Conservation (phyloP, 2,329 filamentous ascomycete species). For the Aspergillus caelatus region DNA sequence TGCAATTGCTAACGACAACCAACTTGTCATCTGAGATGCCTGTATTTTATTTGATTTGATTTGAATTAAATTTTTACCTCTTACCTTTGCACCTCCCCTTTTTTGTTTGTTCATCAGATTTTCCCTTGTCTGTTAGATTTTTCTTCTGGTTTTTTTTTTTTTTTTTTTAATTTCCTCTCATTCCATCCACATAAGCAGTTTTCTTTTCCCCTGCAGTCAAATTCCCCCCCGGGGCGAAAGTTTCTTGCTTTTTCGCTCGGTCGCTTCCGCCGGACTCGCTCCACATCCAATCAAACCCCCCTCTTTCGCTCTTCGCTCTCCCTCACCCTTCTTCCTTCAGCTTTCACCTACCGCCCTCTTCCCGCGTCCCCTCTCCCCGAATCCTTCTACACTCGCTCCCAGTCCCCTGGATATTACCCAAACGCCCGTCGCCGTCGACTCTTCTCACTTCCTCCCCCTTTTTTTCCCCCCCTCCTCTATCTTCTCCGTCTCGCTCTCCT, state of each 20-base stretch:
- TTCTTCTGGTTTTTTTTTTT: not conserved
- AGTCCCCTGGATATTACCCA: slow-evolving; percentile 22
- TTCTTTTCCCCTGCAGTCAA: slow-evolving; percentile 14
- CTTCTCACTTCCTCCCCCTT: slow-evolving; percentile 15
- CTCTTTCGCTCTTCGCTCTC: slow-evolving; percentile 10
- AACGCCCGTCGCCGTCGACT: slow-evolving; percentile 40
- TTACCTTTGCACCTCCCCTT: not conserved
- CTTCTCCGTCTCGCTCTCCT: slow-evolving; percentile 12
- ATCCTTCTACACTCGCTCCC: slow-evolving; percentile 13
- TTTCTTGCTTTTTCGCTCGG: slow-evolving; percentile 27
- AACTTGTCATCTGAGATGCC: not conserved
- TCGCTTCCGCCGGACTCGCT: slow-evolving; percentile 31
- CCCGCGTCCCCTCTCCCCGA: slow-evolving; percentile 13
- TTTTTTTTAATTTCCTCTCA: not conserved
- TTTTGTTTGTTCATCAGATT: slow-evolving; percentile 4
- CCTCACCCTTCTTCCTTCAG: slow-evolving; percentile 3
- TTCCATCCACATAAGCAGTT: not conserved
- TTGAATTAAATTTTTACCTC: not conserved
- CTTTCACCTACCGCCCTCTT: slow-evolving; percentile 13
- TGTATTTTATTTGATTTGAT: not conserved
- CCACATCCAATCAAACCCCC: slow-evolving; percentile 29
- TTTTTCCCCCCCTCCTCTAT: slow-evolving; percentile 15
- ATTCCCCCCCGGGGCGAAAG: slow-evolving; percentile 23
- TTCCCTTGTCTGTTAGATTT: slow-evolving; percentile 8
- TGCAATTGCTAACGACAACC: not conserved